Base-by-base conservation (phyloP, 371 early-diverging fungal species). In the Synchytrium microbalum region DNA sequence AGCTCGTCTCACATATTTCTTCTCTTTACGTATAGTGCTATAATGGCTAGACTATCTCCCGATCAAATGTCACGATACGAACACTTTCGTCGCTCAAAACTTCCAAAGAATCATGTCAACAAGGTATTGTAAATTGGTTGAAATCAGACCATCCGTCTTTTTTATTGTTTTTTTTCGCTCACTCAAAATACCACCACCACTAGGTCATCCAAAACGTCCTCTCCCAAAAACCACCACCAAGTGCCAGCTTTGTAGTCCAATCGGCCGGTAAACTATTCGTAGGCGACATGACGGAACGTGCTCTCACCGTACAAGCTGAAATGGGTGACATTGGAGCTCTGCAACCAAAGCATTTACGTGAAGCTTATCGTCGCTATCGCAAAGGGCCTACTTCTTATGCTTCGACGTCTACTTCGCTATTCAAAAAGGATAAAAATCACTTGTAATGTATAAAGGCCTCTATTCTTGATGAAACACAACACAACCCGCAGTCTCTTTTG, bases 231-330 rank as follows among this genome's bases (percentile, higher is more conserved):
- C 85, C 88, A 28, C 86, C 92, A 13, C 84, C 86, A 30, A 93
- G 92, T 2, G 82, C 46, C 5, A 10, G 10, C 5, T 38, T 38
- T 19, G 46, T 38, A 38, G 46, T 38, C 10, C 46, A 38, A 38
- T 38, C 46, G 46, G 89, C 92, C 64, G 84, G 92, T 38, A 98
- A 98, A 72, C 89, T 98, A 14, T 98, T 93, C 81, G 90, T 96
- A 1, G 96, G 96, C 25, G 96, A 98, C 68, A 88, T 98, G 65
- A 86, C 94, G 2, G 94, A 93, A 59, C 52, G 63, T 31, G 69
- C 76, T 23, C 76, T 72, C 53, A 54, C 60, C 25, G 73, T 71
- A 29, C 64, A 60, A 57, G 54, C 63, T n/a, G 69, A 79, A n/a
- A 30, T 27, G 28, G 78, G 76, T 25, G 64, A 64, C 30, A 25